phyloP scores from a whole-genome alignment of 371 early-diverging fungal species.

The Polyrhizophydium stewartii region DNA sequence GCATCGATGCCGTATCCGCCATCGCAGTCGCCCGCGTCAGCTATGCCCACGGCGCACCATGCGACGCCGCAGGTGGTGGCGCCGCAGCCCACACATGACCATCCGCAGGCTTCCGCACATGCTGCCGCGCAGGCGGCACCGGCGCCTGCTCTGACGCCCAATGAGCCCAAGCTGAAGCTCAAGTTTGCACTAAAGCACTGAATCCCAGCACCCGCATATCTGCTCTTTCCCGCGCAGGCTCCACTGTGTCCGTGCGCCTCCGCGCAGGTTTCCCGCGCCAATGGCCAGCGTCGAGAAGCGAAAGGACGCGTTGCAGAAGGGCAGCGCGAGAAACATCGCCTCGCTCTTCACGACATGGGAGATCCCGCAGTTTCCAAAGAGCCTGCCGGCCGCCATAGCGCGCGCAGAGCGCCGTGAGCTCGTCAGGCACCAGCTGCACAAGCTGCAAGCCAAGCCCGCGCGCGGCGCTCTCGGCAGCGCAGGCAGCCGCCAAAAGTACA shows the following conservation, averaged over 20 bases:
- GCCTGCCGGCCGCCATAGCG: not conserved
- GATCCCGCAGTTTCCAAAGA: conserved; percentile 7
- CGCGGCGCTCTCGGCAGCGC: conserved; percentile 2
- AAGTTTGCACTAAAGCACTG: not conserved
- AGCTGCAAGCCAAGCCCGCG: conserved; percentile 6
- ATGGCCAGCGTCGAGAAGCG: no score
- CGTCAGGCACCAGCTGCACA: conserved; percentile 27
- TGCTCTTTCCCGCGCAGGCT: no score
- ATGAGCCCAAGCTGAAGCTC: not conserved
- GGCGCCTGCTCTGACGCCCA: no score
- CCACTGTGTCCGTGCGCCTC: no score
- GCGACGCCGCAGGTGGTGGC: not conserved
- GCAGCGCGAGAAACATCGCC: not conserved
- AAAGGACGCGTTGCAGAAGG: not conserved
- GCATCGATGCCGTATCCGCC: not conserved
- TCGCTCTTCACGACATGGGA: conserved; percentile 10
- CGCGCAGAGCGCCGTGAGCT: conserved; percentile 26
- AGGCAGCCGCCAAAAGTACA: conserved; percentile 6
- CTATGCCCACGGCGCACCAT: no score
- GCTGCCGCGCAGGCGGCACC: no score
- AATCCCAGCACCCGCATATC: no score
- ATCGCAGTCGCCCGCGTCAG: not conserved
- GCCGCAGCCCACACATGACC: no score
- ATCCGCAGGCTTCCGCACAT: no score
- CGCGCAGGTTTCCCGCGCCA: no score